Percentiles rank a stretch among this genome's conserved stretches.
Evolutionary conservation across 2,329 filamentous ascomycete species (phyloP).

Genomic region (Paecilomyces sp.): DNA sequence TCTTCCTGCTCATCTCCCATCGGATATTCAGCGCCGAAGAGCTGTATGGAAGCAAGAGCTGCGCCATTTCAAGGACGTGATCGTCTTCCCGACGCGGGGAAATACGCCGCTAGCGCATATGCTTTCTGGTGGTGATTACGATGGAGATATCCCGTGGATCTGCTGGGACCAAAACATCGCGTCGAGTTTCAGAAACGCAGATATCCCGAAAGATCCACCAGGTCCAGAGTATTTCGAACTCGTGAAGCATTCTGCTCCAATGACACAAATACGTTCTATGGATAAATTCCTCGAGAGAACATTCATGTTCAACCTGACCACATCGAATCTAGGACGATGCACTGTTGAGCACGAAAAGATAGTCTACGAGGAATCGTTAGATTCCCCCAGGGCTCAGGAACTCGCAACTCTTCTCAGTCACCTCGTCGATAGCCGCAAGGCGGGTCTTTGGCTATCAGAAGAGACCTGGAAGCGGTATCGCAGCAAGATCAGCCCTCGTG

Average conservation of each 20-base stretch:
- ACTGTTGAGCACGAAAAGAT: constrained; percentile 45
- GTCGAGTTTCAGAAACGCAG: constrained; percentile 45
- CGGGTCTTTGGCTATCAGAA: constrained; percentile 34
- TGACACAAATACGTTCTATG: constrained; percentile 33
- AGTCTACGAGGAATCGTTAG: constrained; percentile 44
- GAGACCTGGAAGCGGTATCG: constrained; percentile 31
- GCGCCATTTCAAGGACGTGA: constrained; percentile 49
- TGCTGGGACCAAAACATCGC: constrained; percentile 53
- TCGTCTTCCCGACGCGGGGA: constrained; percentile 51
- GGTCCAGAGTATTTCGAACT: constrained; percentile 42
- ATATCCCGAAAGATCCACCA: constrained; percentile 30
- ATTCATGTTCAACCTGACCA: constrained; percentile 41
- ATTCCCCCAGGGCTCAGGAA: constrained; percentile 23
- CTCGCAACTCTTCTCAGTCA: constrained; percentile 37
- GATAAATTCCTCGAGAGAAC: constrained; percentile 35
- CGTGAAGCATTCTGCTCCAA: constrained; percentile 32
- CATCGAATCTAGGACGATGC: constrained; percentile 45
- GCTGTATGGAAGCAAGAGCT: constrained; percentile 46
- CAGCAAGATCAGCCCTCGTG: constrained; percentile 21
- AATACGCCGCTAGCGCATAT: constrained; percentile 49
- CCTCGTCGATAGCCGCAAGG: constrained; percentile 40
- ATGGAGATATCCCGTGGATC: constrained; percentile 55
- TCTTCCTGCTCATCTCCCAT: constrained; percentile 50
- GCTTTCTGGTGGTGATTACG: constrained; percentile 59
- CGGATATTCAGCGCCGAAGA: constrained; percentile 51